Conservation (phyloP, 2,329 filamentous ascomycete genomes). For the Rachicladosporium sp. region DNA sequence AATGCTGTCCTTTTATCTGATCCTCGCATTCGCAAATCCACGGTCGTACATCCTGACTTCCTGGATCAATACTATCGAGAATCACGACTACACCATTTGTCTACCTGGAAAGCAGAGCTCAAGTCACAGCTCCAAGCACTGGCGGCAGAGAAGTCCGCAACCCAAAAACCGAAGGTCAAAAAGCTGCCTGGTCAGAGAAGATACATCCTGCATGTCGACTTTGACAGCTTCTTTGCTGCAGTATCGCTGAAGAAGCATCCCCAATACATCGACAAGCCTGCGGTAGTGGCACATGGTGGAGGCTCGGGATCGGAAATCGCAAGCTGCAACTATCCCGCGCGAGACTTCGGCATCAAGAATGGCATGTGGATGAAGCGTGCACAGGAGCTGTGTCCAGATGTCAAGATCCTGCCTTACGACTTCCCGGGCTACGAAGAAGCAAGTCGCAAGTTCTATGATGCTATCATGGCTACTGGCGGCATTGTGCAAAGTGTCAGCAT, state of each 20-base stretch:
- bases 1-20: constrained; percentile 77
- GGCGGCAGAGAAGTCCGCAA: constrained; percentile 53
- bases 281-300: constrained; percentile 76
- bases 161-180: constrained; percentile 40
- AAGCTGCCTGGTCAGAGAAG: constrained; percentile 51
- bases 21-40: constrained; percentile 74
- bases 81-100: constrained; percentile 86
- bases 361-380: constrained; percentile 99
- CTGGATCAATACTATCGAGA: constrained; percentile 90
- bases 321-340: constrained; percentile 89
- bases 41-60: constrained; percentile 85
- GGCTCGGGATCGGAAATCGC: constrained; percentile 88
- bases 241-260: constrained; percentile 73
- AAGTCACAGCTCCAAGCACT: constrained; percentile 79
- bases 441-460: constrained; percentile 75
- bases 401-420: constrained; percentile 90
- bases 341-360: constrained; percentile 79
- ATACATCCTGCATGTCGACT: constrained; percentile 92
- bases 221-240: constrained; percentile 96
- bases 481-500: constrained; percentile 92
- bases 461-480: constrained; percentile 66
- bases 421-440: constrained; percentile 91
- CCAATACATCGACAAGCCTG: constrained; percentile 63
- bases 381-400: constrained; percentile 67
- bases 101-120: constrained; percentile 89